Conservation (phyloP, 2,329 filamentous ascomycete species). For the Fusarium camptoceras region DNA sequence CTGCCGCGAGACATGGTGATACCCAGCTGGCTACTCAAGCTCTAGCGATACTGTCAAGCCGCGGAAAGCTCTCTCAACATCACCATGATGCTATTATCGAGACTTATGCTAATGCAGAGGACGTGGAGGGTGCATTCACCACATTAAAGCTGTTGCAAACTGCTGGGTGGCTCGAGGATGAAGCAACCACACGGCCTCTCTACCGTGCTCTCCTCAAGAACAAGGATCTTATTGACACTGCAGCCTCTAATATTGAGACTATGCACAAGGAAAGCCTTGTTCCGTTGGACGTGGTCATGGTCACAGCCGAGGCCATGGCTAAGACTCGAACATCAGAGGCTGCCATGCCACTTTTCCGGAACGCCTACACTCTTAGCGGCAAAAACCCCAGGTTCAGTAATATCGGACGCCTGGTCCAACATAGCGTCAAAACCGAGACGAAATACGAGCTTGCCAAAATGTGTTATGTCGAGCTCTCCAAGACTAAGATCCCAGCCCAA, state of each 20-base stretch:
- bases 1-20: slow-evolving; percentile 77
- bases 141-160: slow-evolving; percentile 79
- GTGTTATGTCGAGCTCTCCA: slow-evolving; percentile 44
- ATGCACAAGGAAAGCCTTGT: slow-evolving; percentile 56
- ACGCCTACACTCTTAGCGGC: slow-evolving; percentile 47
- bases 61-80: slow-evolving; percentile 66
- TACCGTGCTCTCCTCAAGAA: slow-evolving; percentile 65
- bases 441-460: slow-evolving; percentile 47
- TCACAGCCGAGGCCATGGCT: slow-evolving; percentile 52
- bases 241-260: slow-evolving; percentile 67
- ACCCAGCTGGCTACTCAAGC: slow-evolving; percentile 76
- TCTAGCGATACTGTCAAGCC: slow-evolving; percentile 61
- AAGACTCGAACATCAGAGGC: slow-evolving; percentile 46
- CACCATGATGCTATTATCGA: slow-evolving; percentile 87
- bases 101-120: slow-evolving; percentile 70
- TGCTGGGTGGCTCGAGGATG: slow-evolving; percentile 61
- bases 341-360: slow-evolving; percentile 51
- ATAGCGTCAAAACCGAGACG: slow-evolving; percentile 45
- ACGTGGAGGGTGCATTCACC: slow-evolving; percentile 74
- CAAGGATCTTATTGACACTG: slow-evolving; percentile 59
- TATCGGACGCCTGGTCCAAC: slow-evolving; percentile 49
- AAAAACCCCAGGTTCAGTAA: slow-evolving; percentile 43
- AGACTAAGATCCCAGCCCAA: slow-evolving; percentile 4
- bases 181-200: slow-evolving; percentile 73
- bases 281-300: slow-evolving; percentile 53